Evolutionary conservation across 1,139 yeast genomes (phyloP).

Genomic region (Pichia sp.): DNA sequence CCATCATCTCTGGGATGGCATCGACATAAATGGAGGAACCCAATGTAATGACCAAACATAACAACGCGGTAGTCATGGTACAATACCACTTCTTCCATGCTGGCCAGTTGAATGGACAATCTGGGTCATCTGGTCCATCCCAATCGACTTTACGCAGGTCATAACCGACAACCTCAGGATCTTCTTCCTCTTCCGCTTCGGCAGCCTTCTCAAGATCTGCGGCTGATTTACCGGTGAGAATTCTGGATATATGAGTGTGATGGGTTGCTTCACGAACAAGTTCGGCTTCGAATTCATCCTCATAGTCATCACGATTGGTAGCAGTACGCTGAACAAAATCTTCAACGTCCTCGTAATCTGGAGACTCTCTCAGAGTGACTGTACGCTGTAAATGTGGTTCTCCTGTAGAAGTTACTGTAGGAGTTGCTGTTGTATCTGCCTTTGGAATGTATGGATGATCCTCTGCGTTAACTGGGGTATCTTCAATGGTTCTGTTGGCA

Average conservation of each 20-base stretch:
- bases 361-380: background rate
- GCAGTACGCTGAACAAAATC: conserved; percentile 11
- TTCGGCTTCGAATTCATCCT: conserved; percentile 21
- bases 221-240: conserved; percentile 7
- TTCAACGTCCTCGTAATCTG: background rate
- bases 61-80: conserved; percentile 54
- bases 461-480: too few species aligned
- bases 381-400: background rate
- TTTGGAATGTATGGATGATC: too few species aligned
- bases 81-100: conserved; percentile 53
- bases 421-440: too few species aligned
- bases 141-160: conserved; percentile 45
- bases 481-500: too few species aligned
- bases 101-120: conserved; percentile 63
- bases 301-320: conserved; percentile 15
- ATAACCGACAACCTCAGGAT: conserved; percentile 13
- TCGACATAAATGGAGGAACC: conserved; percentile 66
- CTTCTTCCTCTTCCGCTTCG: too few species aligned
- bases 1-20: conserved; percentile 48
- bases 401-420: background rate
- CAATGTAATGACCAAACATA: conserved; percentile 61
- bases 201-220: conserved; percentile 7
- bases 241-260: conserved; percentile 15
- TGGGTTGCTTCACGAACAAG: conserved; percentile 17
- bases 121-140: conserved; percentile 56